phyloP scores from a whole-genome alignment of 2,329 filamentous ascomycete species.

The Microsporum ferrugineum region DNA sequence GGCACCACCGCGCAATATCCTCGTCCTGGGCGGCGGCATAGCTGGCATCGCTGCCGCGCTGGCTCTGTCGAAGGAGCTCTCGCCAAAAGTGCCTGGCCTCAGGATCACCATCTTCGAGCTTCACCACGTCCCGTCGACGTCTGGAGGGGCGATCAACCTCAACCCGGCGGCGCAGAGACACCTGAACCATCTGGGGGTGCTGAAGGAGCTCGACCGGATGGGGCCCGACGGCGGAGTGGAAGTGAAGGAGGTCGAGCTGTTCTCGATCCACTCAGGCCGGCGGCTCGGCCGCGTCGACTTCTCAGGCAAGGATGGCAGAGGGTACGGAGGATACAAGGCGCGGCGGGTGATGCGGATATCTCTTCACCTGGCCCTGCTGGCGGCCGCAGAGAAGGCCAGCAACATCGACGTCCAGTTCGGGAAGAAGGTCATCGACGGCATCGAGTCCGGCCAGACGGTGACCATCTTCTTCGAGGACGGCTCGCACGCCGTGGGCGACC shows the following conservation, averaged over 20 bases:
- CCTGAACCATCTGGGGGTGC: slow-evolving; percentile 32
- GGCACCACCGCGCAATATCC: slow-evolving; percentile 11
- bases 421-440: slow-evolving; percentile 29
- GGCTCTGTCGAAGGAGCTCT: slow-evolving; percentile 14
- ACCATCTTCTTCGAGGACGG: slow-evolving; percentile 31
- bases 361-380: slow-evolving; percentile 32
- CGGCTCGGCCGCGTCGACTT: slow-evolving; percentile 31
- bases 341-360: slow-evolving; percentile 33
- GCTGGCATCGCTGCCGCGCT: slow-evolving; percentile 16
- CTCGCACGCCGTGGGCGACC: slow-evolving; percentile 23
- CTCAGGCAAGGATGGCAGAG: slow-evolving; percentile 26
- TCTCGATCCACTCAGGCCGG: slow-evolving; percentile 30
- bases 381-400: slow-evolving; percentile 25
- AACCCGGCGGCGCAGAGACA: slow-evolving; percentile 36
- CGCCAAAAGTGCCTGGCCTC: slow-evolving; percentile 12
- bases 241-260: slow-evolving; percentile 33
- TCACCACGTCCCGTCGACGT: slow-evolving; percentile 31
- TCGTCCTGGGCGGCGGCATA: slow-evolving; percentile 17
- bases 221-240: slow-evolving; percentile 31
- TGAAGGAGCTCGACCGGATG: slow-evolving; percentile 28
- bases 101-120: slow-evolving; percentile 32
- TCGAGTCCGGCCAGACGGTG: slow-evolving; percentile 24
- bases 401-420: slow-evolving; percentile 34
- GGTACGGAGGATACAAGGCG: slow-evolving; percentile 32
- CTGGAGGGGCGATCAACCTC: slow-evolving; percentile 36